Percentiles rank a stretch among this genome's conserved stretches.
Evolutionary conservation across 805 yeast species (phyloP).

Genomic region (Starmerella kuoi): DNA sequence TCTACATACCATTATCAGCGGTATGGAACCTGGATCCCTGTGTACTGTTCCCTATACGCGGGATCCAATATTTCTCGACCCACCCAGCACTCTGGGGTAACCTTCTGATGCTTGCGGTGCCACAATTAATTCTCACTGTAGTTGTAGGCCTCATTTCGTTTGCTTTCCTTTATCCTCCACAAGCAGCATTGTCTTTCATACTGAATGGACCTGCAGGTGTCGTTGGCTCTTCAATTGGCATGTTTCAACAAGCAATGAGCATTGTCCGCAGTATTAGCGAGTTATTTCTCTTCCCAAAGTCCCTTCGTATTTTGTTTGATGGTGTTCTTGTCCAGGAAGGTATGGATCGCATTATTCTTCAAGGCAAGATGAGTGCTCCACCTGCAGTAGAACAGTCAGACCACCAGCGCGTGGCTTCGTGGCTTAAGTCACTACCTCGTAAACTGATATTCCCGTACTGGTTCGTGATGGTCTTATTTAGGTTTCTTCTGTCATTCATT

Average conservation of each 20-base stretch:
- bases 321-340: constrained; percentile 37
- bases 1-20: constrained; percentile 3
- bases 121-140: constrained; percentile 34
- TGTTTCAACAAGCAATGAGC: constrained; percentile 35
- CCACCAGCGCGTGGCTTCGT: constrained; percentile 29
- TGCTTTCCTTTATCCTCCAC: constrained; percentile 35
- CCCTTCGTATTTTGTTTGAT: constrained; percentile 39
- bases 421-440: constrained; percentile 31
- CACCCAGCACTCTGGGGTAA: constrained; percentile 39
- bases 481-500: constrained; percentile 35
- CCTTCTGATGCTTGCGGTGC: constrained; percentile 35
- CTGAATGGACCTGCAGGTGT: constrained; percentile 43
- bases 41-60: constrained; percentile 30
- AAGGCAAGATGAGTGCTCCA: constrained; percentile 28
- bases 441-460: constrained; percentile 34
- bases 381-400: constrained; percentile 25
- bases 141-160: constrained; percentile 32
- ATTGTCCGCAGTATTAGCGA: constrained; percentile 35
- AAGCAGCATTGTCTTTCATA: constrained; percentile 33
- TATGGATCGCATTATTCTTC: constrained; percentile 34
- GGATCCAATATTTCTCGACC: constrained; percentile 33
- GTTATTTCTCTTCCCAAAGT: constrained; percentile 36
- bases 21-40: constrained; percentile 3
- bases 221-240: constrained; percentile 35
- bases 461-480: constrained; percentile 30